Conservation (phyloP, 106 monocot species). For the Gastrodia elata region DNA sequence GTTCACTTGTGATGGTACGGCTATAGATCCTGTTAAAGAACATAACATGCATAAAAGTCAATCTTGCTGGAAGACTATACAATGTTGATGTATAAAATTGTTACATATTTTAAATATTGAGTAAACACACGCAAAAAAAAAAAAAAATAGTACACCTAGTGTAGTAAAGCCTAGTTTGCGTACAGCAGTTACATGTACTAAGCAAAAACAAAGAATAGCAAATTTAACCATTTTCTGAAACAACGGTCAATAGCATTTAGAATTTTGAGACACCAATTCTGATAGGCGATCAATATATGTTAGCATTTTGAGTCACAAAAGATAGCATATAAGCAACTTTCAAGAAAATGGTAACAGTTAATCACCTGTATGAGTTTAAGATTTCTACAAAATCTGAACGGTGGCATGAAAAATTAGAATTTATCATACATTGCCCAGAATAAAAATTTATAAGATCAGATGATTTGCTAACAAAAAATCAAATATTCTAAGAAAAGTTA, state of each 20-base stretch:
- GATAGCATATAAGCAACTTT: constrained; percentile 1
- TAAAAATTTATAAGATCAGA: no score
- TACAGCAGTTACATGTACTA: no score
- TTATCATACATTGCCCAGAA: background rate
- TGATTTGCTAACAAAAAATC: no score
- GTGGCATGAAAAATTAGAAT: background rate
- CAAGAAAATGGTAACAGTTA: background rate
- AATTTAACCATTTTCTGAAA: no score
- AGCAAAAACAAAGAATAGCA: no score
- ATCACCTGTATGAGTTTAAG: background rate
- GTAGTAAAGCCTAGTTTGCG: no score
- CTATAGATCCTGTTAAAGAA: constrained; percentile 29
- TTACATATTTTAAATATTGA: background rate
- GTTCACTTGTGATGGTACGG: constrained; percentile 25
- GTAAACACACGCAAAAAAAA: background rate
- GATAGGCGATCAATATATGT: no score
- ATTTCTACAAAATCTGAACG: background rate
- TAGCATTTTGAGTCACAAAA: background rate
- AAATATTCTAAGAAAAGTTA: no score
- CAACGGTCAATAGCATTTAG: no score
- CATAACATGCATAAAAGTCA: background rate
- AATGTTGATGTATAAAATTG: background rate
- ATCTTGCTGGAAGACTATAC: background rate
- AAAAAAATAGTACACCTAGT: no score
- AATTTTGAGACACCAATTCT: no score